Conservation (phyloP, 768 basidiomycete species). For the Suillus brevipes region DNA sequence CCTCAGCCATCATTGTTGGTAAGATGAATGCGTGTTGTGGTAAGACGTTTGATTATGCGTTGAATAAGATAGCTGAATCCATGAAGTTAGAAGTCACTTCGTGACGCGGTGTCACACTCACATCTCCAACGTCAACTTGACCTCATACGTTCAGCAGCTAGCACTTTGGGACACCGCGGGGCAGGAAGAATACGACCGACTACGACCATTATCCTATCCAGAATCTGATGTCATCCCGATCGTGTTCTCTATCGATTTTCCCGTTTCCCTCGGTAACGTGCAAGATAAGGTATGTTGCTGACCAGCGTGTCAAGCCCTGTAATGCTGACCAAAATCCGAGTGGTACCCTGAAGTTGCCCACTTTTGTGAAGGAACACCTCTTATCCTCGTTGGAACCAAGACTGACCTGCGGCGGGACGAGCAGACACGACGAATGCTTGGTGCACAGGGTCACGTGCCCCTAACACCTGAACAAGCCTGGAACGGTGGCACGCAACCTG, state of each 20-base stretch:
- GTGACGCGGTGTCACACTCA: too few relatives aligned
- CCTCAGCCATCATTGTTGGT: neutral
- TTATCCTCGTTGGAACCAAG: slow-evolving; percentile 93
- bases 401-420: slow-evolving; percentile 87
- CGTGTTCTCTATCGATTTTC: slow-evolving; percentile 93
- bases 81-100: too few relatives aligned
- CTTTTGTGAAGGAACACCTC: slow-evolving; percentile 86
- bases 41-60: neutral
- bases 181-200: slow-evolving; percentile 86
- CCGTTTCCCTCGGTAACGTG: slow-evolving; percentile 86
- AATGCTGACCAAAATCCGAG: slow-evolving; percentile 39
- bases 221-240: slow-evolving; percentile 91
- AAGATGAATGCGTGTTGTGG: neutral
- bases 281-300: slow-evolving; percentile 70
- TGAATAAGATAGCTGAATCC: neutral
- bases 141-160: too few relatives aligned
- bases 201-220: slow-evolving; percentile 82
- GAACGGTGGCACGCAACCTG: slow-evolving; percentile 80
- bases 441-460: slow-evolving; percentile 84
- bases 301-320: neutral
- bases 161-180: slow-evolving; percentile 99
- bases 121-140: too few relatives aligned
- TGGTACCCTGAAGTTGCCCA: slow-evolving; percentile 94
- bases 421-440: slow-evolving; percentile 82
- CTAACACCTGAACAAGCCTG: slow-evolving; percentile 83